These are phyloP conservation scores for Pseudocercospora macadamiae DNA, from an alignment of 2,329 filamentous ascomycete genomes.

Conservation along the genomic window DNA sequence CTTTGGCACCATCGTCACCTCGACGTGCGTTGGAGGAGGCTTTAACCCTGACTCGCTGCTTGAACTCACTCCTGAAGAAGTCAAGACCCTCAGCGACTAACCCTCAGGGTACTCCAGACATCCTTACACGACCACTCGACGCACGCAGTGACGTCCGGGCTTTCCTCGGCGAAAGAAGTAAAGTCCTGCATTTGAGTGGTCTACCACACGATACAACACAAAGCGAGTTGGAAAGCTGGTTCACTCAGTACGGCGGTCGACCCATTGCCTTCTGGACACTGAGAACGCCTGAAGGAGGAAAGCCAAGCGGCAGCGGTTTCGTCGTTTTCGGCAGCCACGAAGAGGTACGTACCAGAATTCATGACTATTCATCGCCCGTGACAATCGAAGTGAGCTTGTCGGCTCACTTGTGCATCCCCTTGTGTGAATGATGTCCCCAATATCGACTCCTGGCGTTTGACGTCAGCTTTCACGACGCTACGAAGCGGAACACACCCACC, in stretches of 20 bases:
- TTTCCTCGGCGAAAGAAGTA: slow-evolving; percentile 94
- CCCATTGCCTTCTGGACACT: slow-evolving; percentile 99
- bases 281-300: slow-evolving; percentile 96
- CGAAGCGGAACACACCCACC: slow-evolving; percentile 10
- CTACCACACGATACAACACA: slow-evolving; percentile 97
- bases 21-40: slow-evolving; percentile 97
- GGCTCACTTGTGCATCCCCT: background rate
- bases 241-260: slow-evolving; percentile 95
- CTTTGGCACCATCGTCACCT: slow-evolving; percentile 90
- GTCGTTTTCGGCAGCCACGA: slow-evolving; percentile 98
- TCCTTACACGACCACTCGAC: slow-evolving; percentile 93
- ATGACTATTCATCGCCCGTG: slow-evolving; percentile 6
- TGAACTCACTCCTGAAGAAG: slow-evolving; percentile 91
- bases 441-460: slow-evolving; percentile 5
- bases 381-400: slow-evolving; percentile 16
- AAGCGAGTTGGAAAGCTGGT: slow-evolving; percentile 98
- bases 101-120: slow-evolving; percentile 87
- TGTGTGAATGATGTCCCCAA: slow-evolving; percentile 4
- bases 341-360: slow-evolving; percentile 69
- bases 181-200: slow-evolving; percentile 97
- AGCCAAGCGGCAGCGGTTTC: slow-evolving; percentile 98
- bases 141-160: slow-evolving; percentile 93
- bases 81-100: slow-evolving; percentile 72
- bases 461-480: background rate
- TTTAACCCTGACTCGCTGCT: slow-evolving; percentile 87